Evolutionary conservation across 495 filamentous ascomycete genomes (phyloP).

Genomic region (Talaromyces borbonicus): DNA sequence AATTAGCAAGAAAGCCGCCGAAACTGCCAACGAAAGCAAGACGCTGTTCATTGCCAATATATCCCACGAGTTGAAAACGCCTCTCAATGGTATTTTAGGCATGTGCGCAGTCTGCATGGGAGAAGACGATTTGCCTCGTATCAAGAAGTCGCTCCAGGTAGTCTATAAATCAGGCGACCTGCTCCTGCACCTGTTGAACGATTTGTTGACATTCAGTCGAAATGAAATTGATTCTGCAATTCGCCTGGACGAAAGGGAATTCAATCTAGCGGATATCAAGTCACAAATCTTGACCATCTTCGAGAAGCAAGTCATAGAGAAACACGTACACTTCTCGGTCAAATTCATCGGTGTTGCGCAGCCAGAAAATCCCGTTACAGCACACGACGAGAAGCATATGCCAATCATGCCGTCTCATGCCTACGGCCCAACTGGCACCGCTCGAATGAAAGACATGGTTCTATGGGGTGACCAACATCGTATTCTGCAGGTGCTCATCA

Average conservation of each 20-base stretch:
- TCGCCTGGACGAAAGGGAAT: conserved; percentile 74
- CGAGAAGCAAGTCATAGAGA: conserved; percentile 76
- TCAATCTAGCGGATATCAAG: conserved; percentile 66
- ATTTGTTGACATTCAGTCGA: conserved; percentile 84
- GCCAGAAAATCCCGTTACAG: conserved; percentile 20
- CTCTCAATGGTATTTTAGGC: conserved; percentile 84
- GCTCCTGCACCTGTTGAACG: conserved; percentile 77
- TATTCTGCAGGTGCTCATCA: conserved; percentile 84
- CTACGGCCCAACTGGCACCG: conserved; percentile 51
- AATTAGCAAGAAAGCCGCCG: conserved; percentile 81
- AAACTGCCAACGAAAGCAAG: conserved; percentile 89
- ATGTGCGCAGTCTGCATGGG: conserved; percentile 91
- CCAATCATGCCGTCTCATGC: conserved; percentile 17
- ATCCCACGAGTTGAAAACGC: conserved; percentile 87
- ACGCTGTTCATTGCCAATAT: conserved; percentile 95
- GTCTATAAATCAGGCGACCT: conserved; percentile 88
- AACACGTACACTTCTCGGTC: conserved; percentile 61
- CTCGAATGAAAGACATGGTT: conserved; percentile 60
- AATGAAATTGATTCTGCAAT: conserved; percentile 82
- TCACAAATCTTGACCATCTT: conserved; percentile 78
- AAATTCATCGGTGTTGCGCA: conserved; percentile 48
- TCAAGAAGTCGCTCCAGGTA: conserved; percentile 73
- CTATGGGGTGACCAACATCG: conserved; percentile 88
- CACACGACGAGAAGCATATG: conserved; percentile 23
- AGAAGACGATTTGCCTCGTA: conserved; percentile 63